Evolutionary conservation across 2,329 filamentous ascomycete genomes (phyloP).

Genomic region (Hypoxylon sp.): DNA sequence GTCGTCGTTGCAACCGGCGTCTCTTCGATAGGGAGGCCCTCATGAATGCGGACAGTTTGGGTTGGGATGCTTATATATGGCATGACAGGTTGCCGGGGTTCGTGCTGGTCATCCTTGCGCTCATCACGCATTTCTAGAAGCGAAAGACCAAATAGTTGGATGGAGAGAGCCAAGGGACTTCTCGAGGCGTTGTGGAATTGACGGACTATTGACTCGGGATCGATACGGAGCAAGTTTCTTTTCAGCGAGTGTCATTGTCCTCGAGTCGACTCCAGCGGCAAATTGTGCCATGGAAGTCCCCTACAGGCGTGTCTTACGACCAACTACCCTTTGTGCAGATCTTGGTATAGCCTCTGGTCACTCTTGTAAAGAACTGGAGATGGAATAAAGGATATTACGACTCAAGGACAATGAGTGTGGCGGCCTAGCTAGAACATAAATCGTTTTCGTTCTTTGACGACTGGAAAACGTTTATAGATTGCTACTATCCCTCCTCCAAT

Average conservation of each 20-base stretch:
- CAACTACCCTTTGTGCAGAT: slow-evolving; percentile 44
- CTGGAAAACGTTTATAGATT: slow-evolving; percentile 1
- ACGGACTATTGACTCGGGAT: slow-evolving; percentile 10
- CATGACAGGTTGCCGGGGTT: slow-evolving; percentile 45
- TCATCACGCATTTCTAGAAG: slow-evolving; percentile 46
- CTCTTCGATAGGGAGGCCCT: slow-evolving; percentile 16
- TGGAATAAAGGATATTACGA: slow-evolving; percentile 32
- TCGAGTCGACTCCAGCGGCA: slow-evolving; percentile 22
- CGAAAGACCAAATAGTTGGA: slow-evolving; percentile 4
- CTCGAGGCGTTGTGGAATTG: slow-evolving; percentile 8
- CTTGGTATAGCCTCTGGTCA: slow-evolving; percentile 6
- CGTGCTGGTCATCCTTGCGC: slow-evolving; percentile 32
- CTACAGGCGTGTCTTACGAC: slow-evolving; percentile 10
- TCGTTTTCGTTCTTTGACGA: slow-evolving; percentile 34
- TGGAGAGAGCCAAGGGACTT: slow-evolving; percentile 1
- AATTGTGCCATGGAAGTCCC: slow-evolving; percentile 7
- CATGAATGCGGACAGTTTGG: slow-evolving; percentile 30
- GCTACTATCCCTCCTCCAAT: slow-evolving; percentile 5
- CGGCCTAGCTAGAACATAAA: not conserved
- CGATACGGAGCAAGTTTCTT: slow-evolving; percentile 17
- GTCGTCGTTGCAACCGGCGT: slow-evolving; percentile 43
- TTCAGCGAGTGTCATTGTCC: slow-evolving; percentile 47
- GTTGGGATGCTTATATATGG: slow-evolving; percentile 46
- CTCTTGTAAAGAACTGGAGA: slow-evolving; percentile 27
- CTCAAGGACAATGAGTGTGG: slow-evolving; percentile 27